phyloP scores from a whole-genome alignment of 371 early-diverging fungal genomes.

The Mucor piriformis region DNA sequence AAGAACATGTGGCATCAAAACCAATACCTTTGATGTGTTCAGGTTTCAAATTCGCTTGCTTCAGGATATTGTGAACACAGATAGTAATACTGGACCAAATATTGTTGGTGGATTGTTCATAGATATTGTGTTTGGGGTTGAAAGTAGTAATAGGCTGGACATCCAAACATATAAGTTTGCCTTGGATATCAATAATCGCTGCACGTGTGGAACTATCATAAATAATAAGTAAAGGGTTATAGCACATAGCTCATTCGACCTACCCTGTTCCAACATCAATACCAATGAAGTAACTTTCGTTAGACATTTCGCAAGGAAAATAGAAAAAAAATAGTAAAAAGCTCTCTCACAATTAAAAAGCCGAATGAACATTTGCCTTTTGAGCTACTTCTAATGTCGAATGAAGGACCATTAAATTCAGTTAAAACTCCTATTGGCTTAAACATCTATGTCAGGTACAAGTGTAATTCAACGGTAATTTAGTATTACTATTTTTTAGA shows the following conservation, averaged over 20 bases:
- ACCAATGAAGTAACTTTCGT: conserved; percentile 56
- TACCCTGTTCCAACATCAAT: conserved; percentile 77
- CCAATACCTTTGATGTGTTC: conserved; percentile 64
- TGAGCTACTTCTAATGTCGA: too few relatives aligned
- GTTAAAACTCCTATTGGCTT: too few relatives aligned
- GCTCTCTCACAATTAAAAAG: too few relatives aligned
- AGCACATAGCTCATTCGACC: background rate
- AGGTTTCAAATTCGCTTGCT: conserved; percentile 33
- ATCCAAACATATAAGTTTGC: conserved; percentile 51
- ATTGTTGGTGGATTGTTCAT: conserved; percentile 70
- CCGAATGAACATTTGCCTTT: too few relatives aligned
- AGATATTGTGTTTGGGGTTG: conserved; percentile 59
- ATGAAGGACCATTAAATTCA: too few relatives aligned
- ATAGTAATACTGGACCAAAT: conserved; percentile 67
- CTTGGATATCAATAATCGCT: conserved; percentile 57
- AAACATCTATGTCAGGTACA: too few relatives aligned
- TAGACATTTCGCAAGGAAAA: background rate
- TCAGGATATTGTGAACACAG: conserved; percentile 48
- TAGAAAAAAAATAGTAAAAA: background rate
- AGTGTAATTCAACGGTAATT: too few relatives aligned
- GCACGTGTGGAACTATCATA: conserved; percentile 59
- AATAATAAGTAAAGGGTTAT: background rate
- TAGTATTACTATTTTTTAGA: too few relatives aligned
- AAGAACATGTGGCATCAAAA: conserved; percentile 79
- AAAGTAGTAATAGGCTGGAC: conserved; percentile 52